A percentile compares a stretch with the other conserved stretches of the same genome.
Evolutionary conservation across 108 stramenopile species (phyloP).

Genomic region (Pseudonitzschia multistriata): DNA sequence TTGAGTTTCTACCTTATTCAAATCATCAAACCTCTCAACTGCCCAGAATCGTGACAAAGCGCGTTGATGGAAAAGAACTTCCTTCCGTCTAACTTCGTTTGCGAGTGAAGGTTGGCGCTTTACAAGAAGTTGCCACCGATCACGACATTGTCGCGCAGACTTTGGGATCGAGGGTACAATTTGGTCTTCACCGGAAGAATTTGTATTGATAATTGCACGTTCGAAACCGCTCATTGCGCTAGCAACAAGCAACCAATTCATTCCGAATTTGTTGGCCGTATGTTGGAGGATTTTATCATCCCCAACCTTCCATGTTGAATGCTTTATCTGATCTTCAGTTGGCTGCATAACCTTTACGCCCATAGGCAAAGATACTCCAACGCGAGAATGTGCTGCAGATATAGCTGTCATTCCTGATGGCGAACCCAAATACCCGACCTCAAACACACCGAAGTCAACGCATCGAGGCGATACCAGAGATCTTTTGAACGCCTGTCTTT

Average conservation of each 20-base stretch:
- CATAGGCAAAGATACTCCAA: slow-evolving; percentile 67
- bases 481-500: slow-evolving; percentile 28
- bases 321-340: slow-evolving; percentile 20
- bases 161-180: slow-evolving; percentile 12
- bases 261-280: slow-evolving; percentile 43
- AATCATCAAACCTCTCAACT: not conserved
- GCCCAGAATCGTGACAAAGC: not conserved
- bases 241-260: slow-evolving; percentile 70
- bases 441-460: slow-evolving; percentile 60
- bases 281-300: slow-evolving; percentile 58
- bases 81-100: slow-evolving; percentile 14
- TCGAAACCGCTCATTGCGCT: slow-evolving; percentile 41
- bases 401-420: slow-evolving; percentile 42
- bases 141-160: slow-evolving; percentile 54
- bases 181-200: not conserved
- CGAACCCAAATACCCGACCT: slow-evolving; percentile 39
- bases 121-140: slow-evolving; percentile 57
- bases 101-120: slow-evolving; percentile 20
- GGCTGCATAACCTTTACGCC: slow-evolving; percentile 58
- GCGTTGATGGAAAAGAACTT: slow-evolving; percentile 19
- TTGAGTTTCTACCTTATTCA: not conserved
- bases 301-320: slow-evolving; percentile 41
- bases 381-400: slow-evolving; percentile 22
- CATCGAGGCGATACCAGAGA: slow-evolving; percentile 33
- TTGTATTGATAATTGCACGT: slow-evolving; percentile 2